These are phyloP conservation scores for Karstenula rhodostoma DNA, from an alignment of 2,329 filamentous ascomycete genomes.

Conservation along the genomic window DNA sequence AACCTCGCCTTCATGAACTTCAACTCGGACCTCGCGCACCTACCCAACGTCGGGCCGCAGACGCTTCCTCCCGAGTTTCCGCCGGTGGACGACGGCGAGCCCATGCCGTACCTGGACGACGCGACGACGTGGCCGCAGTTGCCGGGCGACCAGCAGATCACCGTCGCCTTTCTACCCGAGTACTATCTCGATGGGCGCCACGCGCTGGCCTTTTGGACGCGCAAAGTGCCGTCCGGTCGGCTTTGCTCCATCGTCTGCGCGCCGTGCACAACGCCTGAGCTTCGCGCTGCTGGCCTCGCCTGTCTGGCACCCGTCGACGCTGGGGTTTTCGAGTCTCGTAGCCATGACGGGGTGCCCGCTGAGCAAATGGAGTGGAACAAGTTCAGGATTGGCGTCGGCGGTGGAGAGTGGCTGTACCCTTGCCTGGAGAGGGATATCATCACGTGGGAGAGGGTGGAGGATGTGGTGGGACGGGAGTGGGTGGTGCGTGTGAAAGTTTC, in stretches of 20 bases:
- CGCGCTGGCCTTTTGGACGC: conserved; percentile 25
- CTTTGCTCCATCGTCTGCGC: conserved; percentile 4
- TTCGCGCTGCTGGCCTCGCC: neutral
- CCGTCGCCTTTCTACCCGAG: conserved; percentile 25
- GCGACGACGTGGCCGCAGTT: neutral
- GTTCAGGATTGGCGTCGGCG: neutral
- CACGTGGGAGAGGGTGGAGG: neutral
- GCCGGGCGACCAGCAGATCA: neutral
- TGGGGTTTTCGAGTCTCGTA: neutral
- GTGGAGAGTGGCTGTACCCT: neutral
- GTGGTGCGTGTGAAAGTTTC: neutral
- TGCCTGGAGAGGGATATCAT: neutral
- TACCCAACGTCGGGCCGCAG: conserved; percentile 26
- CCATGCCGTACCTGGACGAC: conserved; percentile 5
- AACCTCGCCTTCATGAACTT: conserved; percentile 31
- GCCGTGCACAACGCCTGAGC: conserved; percentile 21
- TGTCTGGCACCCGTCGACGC: neutral
- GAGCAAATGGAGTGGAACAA: too few relatives aligned
- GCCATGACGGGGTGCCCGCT: too few relatives aligned
- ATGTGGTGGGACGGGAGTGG: neutral
- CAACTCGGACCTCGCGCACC: conserved; percentile 25
- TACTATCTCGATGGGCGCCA: conserved; percentile 29
- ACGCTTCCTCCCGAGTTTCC: conserved; percentile 16
- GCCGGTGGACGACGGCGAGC: neutral
- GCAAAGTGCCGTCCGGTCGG: neutral